Evolutionary conservation across 2,329 filamentous ascomycete genomes (phyloP), one percentile per base, ranked within the genome.

Genomic region (Colletotrichum destructivum): DNA sequence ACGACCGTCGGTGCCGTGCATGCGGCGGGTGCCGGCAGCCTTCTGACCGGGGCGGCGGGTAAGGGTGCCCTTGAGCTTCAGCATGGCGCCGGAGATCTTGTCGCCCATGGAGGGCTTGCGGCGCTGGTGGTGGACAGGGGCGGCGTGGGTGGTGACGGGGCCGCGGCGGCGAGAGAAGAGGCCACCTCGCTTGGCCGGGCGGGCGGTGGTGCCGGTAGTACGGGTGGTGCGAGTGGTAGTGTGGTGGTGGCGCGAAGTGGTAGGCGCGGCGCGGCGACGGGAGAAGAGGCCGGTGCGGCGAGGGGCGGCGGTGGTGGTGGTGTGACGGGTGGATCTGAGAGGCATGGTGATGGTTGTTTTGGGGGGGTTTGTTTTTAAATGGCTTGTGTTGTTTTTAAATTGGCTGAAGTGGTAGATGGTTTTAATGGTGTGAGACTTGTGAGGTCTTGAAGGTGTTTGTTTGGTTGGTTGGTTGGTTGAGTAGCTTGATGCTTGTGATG

Each of bases 61-160:
- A 69, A 96, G 79, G 65, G 85, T 89, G 9, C 94, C 93, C 81
- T 90, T 91, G 74, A 96, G 81, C 84, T 89, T 94, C 84, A 93
- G 86, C 80, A 96, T 84, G 0, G 93, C 93, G 21, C 94, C 94
- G 61, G 88, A 91, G 76, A 96, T 87, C 82, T 95, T 96, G 84
- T 96, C 93, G 57, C 92, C 92, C 75, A 95, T 84, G 49, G 87
- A 89, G 3, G 89, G 87, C 77, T 91, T 89, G 77, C 93, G 90
- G 79, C 89, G 88, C 65, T 94, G 92, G 79, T 92, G 91, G 73
- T 90, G 88, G 18, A 84, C 83, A 2, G 83, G 83, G 2, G 80
- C 76, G 4, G 46, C 31, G 44, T 47, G 44, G 2, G 44, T 47
- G 31, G 69, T 54, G 47, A 62, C 59, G 35, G 73, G 55, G 12